Conservation (phyloP, 2,329 filamentous ascomycete genomes). For the Celoporthe dispersa region DNA sequence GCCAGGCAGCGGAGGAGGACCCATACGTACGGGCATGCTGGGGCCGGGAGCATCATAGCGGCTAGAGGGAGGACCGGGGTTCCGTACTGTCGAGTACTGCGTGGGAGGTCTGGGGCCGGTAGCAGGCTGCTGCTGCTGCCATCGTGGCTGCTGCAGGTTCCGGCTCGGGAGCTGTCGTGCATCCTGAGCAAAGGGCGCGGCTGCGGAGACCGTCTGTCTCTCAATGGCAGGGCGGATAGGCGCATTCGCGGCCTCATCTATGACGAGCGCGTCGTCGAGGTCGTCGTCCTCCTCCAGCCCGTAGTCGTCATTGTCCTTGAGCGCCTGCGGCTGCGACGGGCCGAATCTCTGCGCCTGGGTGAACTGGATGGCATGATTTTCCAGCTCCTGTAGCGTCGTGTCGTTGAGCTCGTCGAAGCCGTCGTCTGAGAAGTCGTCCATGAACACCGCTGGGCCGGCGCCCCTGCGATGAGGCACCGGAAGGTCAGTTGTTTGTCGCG, state of each 20-base stretch:
- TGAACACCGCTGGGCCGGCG: slow-evolving; percentile 32
- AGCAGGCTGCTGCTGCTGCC: slow-evolving; percentile 29
- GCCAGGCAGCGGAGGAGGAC: slow-evolving; percentile 38
- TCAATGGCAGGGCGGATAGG: slow-evolving; percentile 44
- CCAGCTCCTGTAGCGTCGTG: slow-evolving; percentile 63
- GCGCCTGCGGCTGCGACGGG: slow-evolving; percentile 37
- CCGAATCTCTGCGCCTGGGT: slow-evolving; percentile 52
- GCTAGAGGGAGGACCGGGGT: slow-evolving; percentile 22
- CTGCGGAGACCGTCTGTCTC: slow-evolving; percentile 42
- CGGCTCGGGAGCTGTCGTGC: slow-evolving; percentile 11
- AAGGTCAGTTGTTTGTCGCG: neutral
- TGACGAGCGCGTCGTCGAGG: slow-evolving; percentile 62
- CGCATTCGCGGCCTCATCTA: slow-evolving; percentile 49
- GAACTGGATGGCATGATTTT: slow-evolving; percentile 65
- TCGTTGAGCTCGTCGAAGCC: slow-evolving; percentile 65
- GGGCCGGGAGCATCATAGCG: slow-evolving; percentile 35
- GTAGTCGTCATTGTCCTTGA: slow-evolving; percentile 40
- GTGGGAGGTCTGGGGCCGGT: slow-evolving; percentile 25
- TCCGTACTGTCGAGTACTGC: slow-evolving; percentile 13
- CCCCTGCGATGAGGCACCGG: neutral
- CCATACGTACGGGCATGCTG: slow-evolving; percentile 47
- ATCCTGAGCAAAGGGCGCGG: slow-evolving; percentile 30
- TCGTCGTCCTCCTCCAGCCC: slow-evolving; percentile 62
- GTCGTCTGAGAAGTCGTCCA: slow-evolving; percentile 68
- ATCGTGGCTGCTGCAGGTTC: slow-evolving; percentile 24